Evolutionary conservation across 2,329 filamentous ascomycete species (phyloP), one percentile per base, ranked within the genome.

Genomic region (Colletotrichum phormii): DNA sequence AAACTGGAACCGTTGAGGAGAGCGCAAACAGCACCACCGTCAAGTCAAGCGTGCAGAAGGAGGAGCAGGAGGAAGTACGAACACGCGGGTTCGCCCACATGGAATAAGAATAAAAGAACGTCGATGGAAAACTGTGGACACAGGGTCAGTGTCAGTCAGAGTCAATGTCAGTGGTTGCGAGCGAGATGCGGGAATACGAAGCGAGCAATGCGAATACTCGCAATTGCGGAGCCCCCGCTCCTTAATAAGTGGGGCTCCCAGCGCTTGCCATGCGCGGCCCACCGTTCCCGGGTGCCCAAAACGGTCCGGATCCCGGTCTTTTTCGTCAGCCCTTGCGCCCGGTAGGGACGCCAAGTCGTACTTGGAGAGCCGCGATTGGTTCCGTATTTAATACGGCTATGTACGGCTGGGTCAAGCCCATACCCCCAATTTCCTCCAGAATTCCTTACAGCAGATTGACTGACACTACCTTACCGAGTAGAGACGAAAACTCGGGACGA

Each of bases 171-270:
- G 26, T 29, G 35, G 24, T 22, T 61, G 60, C 15, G 33, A 26
- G 18, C n/a, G 0, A 15, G 35, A 42, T 42, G 35, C 5, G 35
- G 49, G 49, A 46, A 46, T 18, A 59, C 24, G 59, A 60, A 35
- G 64, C 42, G 54, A 68, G 13, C 5, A 37, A 57, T 55, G 65
- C 70, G 65, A 72, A 70, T 69, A 70, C 65, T 59, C 70, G 70
- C 53, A 69, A 69, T 69, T 37, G 53, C 70, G 65, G 59, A 24
- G 24, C 65, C 59, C 0, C 26, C 1, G 22, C 18, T 53, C 49
- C n/a, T 13, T 33, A 54, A 42, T 51, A 12, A 8, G 64, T 46
- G 42, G 55, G 6, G 26, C 63, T 54, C 15, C 46, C 46, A 55
- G 49, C 49, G 55, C 63, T 71, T 71, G 29, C n/a, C 26, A 22